Evolutionary conservation across 441 rosid species (phyloP).

Genomic region (Corymbia calophylla): DNA sequence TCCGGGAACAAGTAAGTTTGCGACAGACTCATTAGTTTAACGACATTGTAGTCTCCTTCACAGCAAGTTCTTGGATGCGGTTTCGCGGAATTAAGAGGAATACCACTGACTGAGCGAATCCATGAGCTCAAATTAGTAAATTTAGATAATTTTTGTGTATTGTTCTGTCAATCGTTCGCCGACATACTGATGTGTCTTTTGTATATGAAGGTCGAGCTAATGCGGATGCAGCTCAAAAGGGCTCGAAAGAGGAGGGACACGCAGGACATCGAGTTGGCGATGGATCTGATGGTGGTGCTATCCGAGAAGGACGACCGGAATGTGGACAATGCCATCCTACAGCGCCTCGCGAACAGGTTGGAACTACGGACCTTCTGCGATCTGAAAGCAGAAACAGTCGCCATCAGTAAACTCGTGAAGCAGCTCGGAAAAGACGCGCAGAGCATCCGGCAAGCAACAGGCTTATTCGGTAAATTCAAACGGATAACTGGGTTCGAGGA

Average conservation of each 20-base stretch:
- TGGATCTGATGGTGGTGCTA: constrained; percentile 75
- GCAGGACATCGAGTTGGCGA: constrained; percentile 77
- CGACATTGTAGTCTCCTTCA: neutral
- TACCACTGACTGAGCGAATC: neutral
- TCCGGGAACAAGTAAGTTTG: constrained; percentile 48
- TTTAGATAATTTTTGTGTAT: neutral
- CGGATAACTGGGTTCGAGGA: constrained; percentile 50
- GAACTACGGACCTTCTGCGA: constrained; percentile 47
- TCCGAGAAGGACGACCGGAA: constrained; percentile 50
- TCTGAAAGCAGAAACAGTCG: constrained; percentile 47
- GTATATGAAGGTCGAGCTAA: constrained; percentile 41
- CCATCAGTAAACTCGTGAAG: constrained; percentile 34
- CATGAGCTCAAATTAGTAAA: neutral
- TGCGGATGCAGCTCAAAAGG: constrained; percentile 40
- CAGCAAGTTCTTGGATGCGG: neutral
- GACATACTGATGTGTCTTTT: neutral
- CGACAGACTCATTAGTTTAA: neutral
- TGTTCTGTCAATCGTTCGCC: neutral
- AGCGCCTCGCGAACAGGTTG: constrained; percentile 65
- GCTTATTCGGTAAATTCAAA: constrained; percentile 55
- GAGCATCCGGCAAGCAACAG: constrained; percentile 38
- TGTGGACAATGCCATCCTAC: constrained; percentile 56
- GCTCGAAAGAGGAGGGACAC: constrained; percentile 65
- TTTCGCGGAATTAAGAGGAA: neutral
- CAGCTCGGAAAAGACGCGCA: constrained; percentile 32